Percentiles rank a stretch among this genome's conserved stretches.
Evolutionary conservation across 352 stramenopile genomes (phyloP).

Genomic region (Phytophthora syringae): DNA sequence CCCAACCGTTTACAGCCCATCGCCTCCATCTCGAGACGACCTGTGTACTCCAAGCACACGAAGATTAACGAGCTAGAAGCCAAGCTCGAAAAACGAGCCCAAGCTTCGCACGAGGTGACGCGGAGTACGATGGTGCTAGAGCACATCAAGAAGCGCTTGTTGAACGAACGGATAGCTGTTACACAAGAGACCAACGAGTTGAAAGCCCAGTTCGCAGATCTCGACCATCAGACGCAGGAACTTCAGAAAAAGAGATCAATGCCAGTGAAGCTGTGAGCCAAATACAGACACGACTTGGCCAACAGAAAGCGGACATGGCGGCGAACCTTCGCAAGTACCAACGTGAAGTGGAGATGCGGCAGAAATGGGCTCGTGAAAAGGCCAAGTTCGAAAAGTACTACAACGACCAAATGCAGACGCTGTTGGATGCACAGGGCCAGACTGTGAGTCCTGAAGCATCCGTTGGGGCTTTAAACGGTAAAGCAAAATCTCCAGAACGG

Average conservation of each 20-base stretch:
- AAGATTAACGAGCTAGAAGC: conserved; percentile 80
- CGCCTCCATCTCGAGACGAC: conserved; percentile 72
- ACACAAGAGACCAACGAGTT: conserved; percentile 66
- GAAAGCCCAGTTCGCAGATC: conserved; percentile 63
- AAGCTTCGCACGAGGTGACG: conserved; percentile 68
- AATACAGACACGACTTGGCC: conserved; percentile 62
- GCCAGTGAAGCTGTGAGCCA: conserved; percentile 77
- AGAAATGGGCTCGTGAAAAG: conserved; percentile 83
- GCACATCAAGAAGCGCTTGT: conserved; percentile 80
- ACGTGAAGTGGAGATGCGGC: conserved; percentile 67
- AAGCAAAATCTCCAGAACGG: conserved; percentile 6
- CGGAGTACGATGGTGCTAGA: conserved; percentile 73
- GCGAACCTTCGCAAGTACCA: conserved; percentile 66
- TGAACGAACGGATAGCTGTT: conserved; percentile 60
- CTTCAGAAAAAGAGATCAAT: conserved; percentile 81
- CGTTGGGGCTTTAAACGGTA: background rate
- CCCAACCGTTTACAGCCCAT: conserved; percentile 71
- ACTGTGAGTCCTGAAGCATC: background rate
- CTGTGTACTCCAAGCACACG: conserved; percentile 85
- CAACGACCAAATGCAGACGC: conserved; percentile 66
- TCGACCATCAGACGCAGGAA: conserved; percentile 74
- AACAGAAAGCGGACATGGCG: conserved; percentile 79
- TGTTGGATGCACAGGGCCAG: conserved; percentile 30
- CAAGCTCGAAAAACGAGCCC: conserved; percentile 62
- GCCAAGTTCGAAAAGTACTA: conserved; percentile 89